A percentile compares a stretch with the other conserved stretches of the same genome.
These are phyloP conservation scores for Nephelium lappaceum DNA, from an alignment of 345 rosid genomes.

Conservation along the genomic window DNA sequence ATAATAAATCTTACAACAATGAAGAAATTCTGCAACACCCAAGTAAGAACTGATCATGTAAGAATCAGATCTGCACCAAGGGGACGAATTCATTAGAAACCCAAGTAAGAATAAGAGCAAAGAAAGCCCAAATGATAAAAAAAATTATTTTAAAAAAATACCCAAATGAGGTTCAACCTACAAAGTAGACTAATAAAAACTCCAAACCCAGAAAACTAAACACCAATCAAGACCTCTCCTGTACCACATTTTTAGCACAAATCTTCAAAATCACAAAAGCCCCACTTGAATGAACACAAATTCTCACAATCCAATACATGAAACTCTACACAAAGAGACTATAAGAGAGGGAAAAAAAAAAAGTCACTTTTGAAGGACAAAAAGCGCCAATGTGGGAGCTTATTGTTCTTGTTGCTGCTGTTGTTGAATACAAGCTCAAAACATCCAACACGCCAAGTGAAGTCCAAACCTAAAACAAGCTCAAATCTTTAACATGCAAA, in stretches of 20 bases:
- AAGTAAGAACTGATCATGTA: too few species aligned
- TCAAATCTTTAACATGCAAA: too few species aligned
- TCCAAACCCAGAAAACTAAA: slow-evolving; percentile 1
- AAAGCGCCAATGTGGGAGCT: slow-evolving; percentile 30
- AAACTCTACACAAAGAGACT: background rate
- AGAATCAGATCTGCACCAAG: too few species aligned
- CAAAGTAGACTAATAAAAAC: background rate
- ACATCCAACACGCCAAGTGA: too few species aligned
- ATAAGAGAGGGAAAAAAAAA: slow-evolving; percentile 9
- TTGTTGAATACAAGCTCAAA: too few species aligned
- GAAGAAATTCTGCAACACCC: too few species aligned
- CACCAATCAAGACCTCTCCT: slow-evolving; percentile 4
- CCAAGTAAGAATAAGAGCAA: too few species aligned
- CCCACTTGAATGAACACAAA: background rate
- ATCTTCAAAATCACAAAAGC: slow-evolving; percentile 12
- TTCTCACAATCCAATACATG: background rate
- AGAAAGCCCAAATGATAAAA: background rate
- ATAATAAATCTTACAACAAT: too few species aligned
- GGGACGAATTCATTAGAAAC: too few species aligned
- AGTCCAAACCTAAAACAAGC: too few species aligned
- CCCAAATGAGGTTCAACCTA: slow-evolving; percentile 13
- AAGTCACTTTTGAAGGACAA: slow-evolving; percentile 20
- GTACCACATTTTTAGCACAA: slow-evolving; percentile 14
- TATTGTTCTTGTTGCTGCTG: too few species aligned
- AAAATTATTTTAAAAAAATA: background rate